Evolutionary conservation across 352 stramenopile species (phyloP), one percentile per base, ranked within the genome.

Genomic region (Globisporangium cylindrosporum): DNA sequence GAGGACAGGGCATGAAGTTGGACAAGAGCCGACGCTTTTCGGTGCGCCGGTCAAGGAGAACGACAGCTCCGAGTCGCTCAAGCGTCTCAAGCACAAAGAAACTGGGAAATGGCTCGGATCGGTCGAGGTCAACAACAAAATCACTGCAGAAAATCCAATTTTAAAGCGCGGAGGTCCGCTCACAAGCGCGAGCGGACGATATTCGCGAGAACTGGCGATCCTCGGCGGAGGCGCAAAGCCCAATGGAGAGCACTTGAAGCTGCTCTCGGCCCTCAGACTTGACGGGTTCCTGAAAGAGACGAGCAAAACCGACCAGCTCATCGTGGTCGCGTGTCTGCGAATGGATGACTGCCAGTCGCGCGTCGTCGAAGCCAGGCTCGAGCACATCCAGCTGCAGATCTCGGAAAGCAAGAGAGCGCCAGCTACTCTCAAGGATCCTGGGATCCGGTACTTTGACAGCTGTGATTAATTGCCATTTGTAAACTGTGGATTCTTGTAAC

Each of bases 181-280:
- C 4, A 82, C 84, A 1, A 88, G 83, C 65, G 85, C 86, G n/a
- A 92, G 84, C 24, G 88, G 88, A 22, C 76, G 88, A 9, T 96
- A 96, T 62, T 87, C 83, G 2, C 73, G 80, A 43, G 82, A 92
- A 65, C 74, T 94, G 12, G 72, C 76, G 4, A 80, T 95, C 53
- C 15, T 70, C 9, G 81, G 75, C n/a, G 68, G 69, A 38, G 74
- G 62, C 12, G 55, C 54, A 20, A 77, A 70, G n/a, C 48, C 75
- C 25, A 76, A 64, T 10, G 73, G 74, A 14, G 75, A 76, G 48
- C 80, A 69, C 7, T 68, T 95, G 18, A 29, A 24, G 22, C 48
- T 77, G 5, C 53, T 95, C 12, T 51, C 77, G 0, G 82, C 80
- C 4, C 61, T 67, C 8, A 77, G 79, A 48, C 76, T 96, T 9